Conservation (phyloP, 495 filamentous ascomycete genomes). For the Parmelia sp. region DNA sequence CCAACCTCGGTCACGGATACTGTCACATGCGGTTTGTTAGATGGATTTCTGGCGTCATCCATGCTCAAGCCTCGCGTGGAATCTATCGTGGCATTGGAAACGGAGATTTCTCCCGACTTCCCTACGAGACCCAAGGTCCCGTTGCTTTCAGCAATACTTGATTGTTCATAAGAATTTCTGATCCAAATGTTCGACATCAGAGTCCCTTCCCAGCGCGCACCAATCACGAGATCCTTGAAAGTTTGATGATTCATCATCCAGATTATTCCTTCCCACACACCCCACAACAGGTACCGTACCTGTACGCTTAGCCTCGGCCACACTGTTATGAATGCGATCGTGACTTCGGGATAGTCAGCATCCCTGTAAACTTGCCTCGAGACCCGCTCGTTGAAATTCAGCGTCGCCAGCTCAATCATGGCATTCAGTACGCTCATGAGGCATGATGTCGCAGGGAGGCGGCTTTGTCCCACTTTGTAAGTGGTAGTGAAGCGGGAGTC, state of each 20-base stretch:
- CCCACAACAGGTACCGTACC: background rate
- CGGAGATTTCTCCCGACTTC: background rate
- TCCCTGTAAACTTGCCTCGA: background rate
- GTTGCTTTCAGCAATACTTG: background rate
- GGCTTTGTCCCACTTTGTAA: background rate
- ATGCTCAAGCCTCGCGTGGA: background rate
- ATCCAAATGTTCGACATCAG: background rate
- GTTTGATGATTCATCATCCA: background rate
- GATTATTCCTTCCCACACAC: background rate
- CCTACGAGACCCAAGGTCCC: background rate
- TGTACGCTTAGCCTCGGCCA: background rate
- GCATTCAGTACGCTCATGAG: background rate
- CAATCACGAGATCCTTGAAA: background rate
- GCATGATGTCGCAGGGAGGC: background rate
- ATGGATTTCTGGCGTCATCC: background rate
- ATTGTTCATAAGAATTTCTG: background rate
- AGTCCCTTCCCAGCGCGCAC: background rate
- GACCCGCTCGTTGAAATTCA: background rate
- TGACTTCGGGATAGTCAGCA: background rate
- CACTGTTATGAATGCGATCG: background rate
- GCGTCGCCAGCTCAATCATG: background rate
- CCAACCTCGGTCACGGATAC: constrained; percentile 1
- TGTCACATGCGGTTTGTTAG: background rate
- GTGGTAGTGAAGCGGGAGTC: background rate
- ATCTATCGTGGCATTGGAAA: background rate